Conservation (phyloP, 345 rosid genomes). For the Murraya paniculata region DNA sequence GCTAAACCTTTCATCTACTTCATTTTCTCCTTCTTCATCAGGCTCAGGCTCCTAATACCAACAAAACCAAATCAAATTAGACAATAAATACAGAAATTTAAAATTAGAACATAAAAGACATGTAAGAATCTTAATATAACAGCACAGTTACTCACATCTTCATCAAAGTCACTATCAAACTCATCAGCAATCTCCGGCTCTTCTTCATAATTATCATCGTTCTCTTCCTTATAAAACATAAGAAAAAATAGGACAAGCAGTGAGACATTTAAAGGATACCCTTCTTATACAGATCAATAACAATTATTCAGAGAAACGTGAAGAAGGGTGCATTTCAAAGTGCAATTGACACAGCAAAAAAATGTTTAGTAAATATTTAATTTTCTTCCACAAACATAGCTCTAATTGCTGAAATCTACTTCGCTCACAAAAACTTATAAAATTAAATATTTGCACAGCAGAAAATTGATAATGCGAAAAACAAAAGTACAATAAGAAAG, state of each 20-base stretch:
- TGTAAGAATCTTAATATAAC: conserved; percentile 1
- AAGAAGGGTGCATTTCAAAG: neutral
- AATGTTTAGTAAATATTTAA: too few relatives aligned
- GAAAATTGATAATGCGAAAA: neutral
- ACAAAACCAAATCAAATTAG: conserved; percentile 6
- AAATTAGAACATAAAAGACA: neutral
- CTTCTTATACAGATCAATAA: neutral
- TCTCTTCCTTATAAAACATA: conserved; percentile 56
- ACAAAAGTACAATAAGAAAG: neutral
- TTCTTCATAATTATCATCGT: conserved; percentile 74
- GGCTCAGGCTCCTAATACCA: conserved; percentile 80
- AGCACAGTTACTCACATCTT: conserved; percentile 57
- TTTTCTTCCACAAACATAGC: neutral
- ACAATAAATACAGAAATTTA: neutral
- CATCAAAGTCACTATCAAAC: conserved; percentile 91
- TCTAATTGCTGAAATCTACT: neutral
- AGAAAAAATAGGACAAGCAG: neutral
- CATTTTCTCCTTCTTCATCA: conserved; percentile 64
- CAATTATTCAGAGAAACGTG: neutral
- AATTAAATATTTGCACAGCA: neutral
- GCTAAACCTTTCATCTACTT: conserved; percentile 50
- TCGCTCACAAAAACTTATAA: neutral
- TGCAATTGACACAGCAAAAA: neutral
- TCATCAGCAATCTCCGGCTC: conserved; percentile 85
- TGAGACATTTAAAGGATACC: neutral